Base-by-base conservation (phyloP, 2,329 filamentous ascomycete species). In the Xylaria sp. region DNA sequence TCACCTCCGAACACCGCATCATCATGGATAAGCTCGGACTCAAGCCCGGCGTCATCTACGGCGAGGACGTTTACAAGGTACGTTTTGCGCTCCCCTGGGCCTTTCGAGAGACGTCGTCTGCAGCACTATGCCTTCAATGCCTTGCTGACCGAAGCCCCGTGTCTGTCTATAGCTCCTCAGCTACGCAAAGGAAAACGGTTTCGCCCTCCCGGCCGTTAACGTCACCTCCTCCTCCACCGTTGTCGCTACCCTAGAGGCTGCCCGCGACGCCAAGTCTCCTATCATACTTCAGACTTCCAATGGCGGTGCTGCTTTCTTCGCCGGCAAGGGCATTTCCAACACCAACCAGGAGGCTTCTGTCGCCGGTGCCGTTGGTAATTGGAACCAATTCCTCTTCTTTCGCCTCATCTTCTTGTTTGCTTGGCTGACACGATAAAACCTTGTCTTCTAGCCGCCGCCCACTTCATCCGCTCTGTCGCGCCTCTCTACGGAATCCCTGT, bases 201-300 rank as follows among this genome's bases (percentile, higher is more conserved):
- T 94, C 78, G 94, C 94, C 76, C 93, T 97, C 76, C 94, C 93
- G 68, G 93, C 93, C 78, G 89, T 94, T 80, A 97, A 98, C 84
- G 92, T 97, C 78, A 98, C 95, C 75, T 97, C 94, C 47, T 97
- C 92, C 69, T 97, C 93, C 42, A 93, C 91, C 70, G 91, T 89
- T 71, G 91, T 97, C 73, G 90, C 93, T 76, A 84, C 93, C 62
- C 93, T 99, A 75, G 96, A 99, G 87, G 96, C 96, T 79, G 96
- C 96, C 75, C 91, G 93, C 77, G 94, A 98, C 82, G 86, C 89
- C 79, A 97, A 97, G 82, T 87, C 92, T 69, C 96, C 96, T 76
- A 90, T 97, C 83, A 92, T 97, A 82, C 89, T 98, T 74, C 96
- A 98, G 85, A 87, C 92, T 77, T 96, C 92, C 76, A 93, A 98